phyloP scores from a whole-genome alignment of 352 stramenopile species.

The Globisporangium irregulare region DNA sequence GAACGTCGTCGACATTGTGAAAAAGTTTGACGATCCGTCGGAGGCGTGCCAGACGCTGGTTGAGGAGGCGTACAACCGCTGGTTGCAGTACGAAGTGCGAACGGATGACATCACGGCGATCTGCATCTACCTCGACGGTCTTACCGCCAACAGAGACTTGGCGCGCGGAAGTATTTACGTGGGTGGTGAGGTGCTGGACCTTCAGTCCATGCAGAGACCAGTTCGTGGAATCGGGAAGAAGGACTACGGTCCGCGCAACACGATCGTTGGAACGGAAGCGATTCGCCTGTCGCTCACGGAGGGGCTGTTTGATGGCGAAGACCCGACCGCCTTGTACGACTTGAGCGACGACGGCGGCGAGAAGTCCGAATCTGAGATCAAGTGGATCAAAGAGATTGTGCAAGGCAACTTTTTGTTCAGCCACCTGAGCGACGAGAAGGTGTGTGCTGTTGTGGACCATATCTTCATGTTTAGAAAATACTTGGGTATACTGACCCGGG shows the following conservation, averaged over 20 bases:
- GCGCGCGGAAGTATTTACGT: constrained; percentile 82
- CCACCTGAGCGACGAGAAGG: constrained; percentile 86
- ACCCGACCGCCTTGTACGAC: constrained; percentile 33
- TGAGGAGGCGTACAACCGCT: constrained; percentile 91
- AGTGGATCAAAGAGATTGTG: constrained; percentile 87
- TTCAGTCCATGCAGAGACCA: constrained; percentile 83
- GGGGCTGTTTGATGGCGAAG: constrained; percentile 27
- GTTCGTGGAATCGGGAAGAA: constrained; percentile 65
- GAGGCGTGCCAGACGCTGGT: constrained; percentile 89
- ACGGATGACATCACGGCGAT: constrained; percentile 95
- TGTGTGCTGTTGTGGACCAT: constrained; percentile 29
- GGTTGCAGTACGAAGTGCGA: constrained; percentile 92
- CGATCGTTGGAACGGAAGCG: constrained; percentile 82
- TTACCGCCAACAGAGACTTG: constrained; percentile 50
- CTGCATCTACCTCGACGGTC: constrained; percentile 79
- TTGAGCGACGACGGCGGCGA: constrained; percentile 27
- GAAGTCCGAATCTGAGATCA: constrained; percentile 80
- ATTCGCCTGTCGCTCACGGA: constrained; percentile 78
- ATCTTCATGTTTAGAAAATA: neutral
- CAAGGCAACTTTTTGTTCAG: constrained; percentile 93
- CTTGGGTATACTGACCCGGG: neutral
- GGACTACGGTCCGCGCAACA: constrained; percentile 65
- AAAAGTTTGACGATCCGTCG: constrained; percentile 80
- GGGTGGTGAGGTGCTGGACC: constrained; percentile 71
- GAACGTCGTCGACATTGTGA: constrained; percentile 91